Conservation (phyloP, 371 early-diverging fungal species). For the Zopfochytrium polystomum region DNA sequence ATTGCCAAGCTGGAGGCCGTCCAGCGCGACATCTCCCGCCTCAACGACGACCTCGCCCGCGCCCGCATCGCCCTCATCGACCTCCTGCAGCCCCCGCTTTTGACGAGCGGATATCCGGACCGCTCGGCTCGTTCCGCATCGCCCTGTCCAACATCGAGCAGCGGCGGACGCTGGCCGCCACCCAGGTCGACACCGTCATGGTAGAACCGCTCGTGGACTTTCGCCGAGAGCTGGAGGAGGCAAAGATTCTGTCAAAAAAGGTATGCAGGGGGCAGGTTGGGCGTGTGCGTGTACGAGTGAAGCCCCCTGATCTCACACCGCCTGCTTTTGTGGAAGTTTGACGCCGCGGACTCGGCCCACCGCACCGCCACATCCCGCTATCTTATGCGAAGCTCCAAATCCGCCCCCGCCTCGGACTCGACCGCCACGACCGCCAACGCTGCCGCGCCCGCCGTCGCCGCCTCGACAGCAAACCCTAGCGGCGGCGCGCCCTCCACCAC, state of each 20-base stretch:
- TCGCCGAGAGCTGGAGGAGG: slow-evolving; percentile 1
- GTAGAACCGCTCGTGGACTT: slow-evolving; percentile 17
- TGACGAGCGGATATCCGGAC: slow-evolving; percentile 17
- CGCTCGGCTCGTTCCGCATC: slow-evolving; percentile 9
- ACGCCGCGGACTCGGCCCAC: slow-evolving; percentile 8
- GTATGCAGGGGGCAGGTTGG: not conserved
- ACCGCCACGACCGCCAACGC: too few species aligned
- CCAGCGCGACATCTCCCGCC: slow-evolving; percentile 3
- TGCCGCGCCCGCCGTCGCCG: too few species aligned
- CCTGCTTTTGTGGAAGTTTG: slow-evolving; percentile 8
- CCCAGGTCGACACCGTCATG: slow-evolving; percentile 10
- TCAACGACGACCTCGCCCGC: not conserved
- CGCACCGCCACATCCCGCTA: not conserved
- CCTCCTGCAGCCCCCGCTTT: slow-evolving; percentile 15
- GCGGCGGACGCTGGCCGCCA: not conserved
- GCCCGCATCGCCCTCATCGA: slow-evolving; percentile 6
- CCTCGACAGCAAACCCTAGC: too few species aligned
- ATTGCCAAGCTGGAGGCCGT: slow-evolving; percentile 1
- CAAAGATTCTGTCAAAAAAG: not conserved
- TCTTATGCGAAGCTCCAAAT: not conserved
- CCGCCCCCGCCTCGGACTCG: too few species aligned
- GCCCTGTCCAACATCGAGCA: slow-evolving; percentile 3
- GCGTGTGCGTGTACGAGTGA: too few species aligned
- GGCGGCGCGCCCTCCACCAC: too few species aligned
- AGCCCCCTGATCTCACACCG: not conserved